Evolutionary conservation across 805 yeast species (phyloP), one percentile per base, ranked within the genome.

Genomic region (Vanderwaltozyma yarrowii): DNA sequence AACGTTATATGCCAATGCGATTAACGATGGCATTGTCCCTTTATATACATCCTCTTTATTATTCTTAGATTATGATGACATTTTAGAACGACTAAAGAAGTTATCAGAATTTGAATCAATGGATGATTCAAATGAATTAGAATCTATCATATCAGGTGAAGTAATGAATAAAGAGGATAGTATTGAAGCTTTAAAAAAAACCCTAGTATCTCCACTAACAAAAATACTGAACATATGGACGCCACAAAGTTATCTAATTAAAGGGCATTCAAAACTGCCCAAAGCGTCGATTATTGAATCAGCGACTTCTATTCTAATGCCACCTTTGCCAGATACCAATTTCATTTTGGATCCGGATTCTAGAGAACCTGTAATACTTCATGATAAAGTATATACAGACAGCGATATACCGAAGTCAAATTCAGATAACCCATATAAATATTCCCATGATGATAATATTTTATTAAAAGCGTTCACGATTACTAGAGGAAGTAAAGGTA

Each of bases 11-110:
- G 87, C 89, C 1, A 83, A 83, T 55, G 77, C 78, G 0, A 59
- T 77, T 5, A 78, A 83, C 54, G 94, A 83, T 60, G 94, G 92
- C 2, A 79, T 83, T 26, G 94, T 83, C 0, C 92, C 94, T 0
- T 64, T 83, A 38, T 67, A 88, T 40, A 80, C 92, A 0, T 70
- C 86, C 0, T 78, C 86, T 0, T 54, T 83, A 37, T 59, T 83
- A 19, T 83, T 72, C 52, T 46, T 83, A 21, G 89, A 83, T 54
- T 80, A 78, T 62, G 71, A 71, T 43, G 83, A 74, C 2, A 44
- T 59, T 3, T 33, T 56, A 13, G 30, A 37, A 21, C 45, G 50
- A 23, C 49, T 44, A 56, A 61, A 34, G 58, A 64, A 40, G 40
- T 52, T 32, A 54, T 28, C 36, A 10, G 33, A 28, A 11, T 29